Base-by-base conservation (phyloP, 2,329 filamentous ascomycete genomes). In the Penicillium sp. region DNA sequence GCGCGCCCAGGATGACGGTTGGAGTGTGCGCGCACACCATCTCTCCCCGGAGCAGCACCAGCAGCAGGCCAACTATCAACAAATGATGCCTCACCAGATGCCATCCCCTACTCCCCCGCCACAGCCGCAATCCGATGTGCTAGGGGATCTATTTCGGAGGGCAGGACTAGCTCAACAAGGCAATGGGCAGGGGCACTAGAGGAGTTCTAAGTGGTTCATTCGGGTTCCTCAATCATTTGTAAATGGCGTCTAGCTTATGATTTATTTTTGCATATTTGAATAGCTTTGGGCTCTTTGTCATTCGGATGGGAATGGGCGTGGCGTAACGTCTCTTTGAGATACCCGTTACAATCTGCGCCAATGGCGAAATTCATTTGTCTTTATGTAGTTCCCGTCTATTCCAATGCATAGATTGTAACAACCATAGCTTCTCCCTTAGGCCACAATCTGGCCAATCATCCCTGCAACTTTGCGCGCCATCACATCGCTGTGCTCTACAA, bases 401-500 rank as follows among this genome's bases (percentile, higher is more conserved):
- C 17, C 36, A 25, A 44, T 48, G 5, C 26, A 46, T 43, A 26
- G 22, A 9, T 42, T 41, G 19, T 30, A 19, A n/a, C 26, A 16
- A 4, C 11, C 2, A 33, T 35, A 12, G 16, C 28, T 33, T 37
- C 30, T 36, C 28, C 41, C 31, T 38, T 12, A 35, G 12, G n/a
- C 50, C 19, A 68, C 58, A 43, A 82, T 77, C 52, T 77, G 75
- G 53, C 66, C 64, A 38, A 84, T 70, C 70, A 81, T 84, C 25
- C 61, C 69, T 19, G 73, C 73, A 17, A 81, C 79, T 62, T 78
- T 82, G 56, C 75, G 73, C 3, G 82, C 82, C 67, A 85, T 81
- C 25, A 77, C 72, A 47, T 73, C 77, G 62, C 68, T 75, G 60
- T 77, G 71, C 19, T 69, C 71, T 75, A 51, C 8, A 52, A 22